These are phyloP conservation scores for Boletus semigastroideus DNA, from an alignment of 1,284 basidiomycete genomes.

Conservation along the genomic window DNA sequence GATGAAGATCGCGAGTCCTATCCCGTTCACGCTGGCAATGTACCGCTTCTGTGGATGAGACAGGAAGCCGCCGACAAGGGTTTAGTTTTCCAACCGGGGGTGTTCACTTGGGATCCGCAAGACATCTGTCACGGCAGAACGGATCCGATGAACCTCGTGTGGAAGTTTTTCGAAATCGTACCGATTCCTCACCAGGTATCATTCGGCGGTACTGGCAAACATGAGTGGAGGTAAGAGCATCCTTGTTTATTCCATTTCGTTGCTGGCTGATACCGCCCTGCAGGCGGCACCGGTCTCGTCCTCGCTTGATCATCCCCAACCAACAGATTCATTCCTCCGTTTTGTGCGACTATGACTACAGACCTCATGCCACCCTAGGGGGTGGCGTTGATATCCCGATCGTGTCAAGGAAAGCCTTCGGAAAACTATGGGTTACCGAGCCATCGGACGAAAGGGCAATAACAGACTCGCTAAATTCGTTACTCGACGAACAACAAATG, in stretches of 20 bases:
- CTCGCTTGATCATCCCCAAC: constrained; percentile 13
- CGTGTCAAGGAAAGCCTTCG: background rate
- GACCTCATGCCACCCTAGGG: constrained; percentile 12
- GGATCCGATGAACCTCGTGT: background rate
- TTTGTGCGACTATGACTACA: constrained; percentile 5
- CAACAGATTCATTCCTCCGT: constrained; percentile 18
- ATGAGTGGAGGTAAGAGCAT: background rate
- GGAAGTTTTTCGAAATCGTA: constrained; percentile 14
- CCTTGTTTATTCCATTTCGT: background rate
- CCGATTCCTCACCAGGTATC: constrained; percentile 22
- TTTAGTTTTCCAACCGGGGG: too few species aligned
- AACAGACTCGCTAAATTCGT: background rate
- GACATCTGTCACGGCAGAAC: too few species aligned
- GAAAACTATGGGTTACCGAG: background rate
- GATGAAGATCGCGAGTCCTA: too few species aligned
- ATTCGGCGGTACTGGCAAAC: constrained; percentile 4
- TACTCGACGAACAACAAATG: background rate
- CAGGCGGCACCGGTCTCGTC: constrained; percentile 9
- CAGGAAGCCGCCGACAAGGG: too few species aligned
- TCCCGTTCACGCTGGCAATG: too few species aligned
- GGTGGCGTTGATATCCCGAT: background rate
- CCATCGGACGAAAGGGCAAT: background rate
- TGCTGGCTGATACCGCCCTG: background rate
- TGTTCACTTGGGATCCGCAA: too few species aligned
- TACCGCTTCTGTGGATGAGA: too few species aligned